These are phyloP conservation scores for Lumnitzera littorea DNA, from an alignment of 345 rosid genomes.

Conservation along the genomic window DNA sequence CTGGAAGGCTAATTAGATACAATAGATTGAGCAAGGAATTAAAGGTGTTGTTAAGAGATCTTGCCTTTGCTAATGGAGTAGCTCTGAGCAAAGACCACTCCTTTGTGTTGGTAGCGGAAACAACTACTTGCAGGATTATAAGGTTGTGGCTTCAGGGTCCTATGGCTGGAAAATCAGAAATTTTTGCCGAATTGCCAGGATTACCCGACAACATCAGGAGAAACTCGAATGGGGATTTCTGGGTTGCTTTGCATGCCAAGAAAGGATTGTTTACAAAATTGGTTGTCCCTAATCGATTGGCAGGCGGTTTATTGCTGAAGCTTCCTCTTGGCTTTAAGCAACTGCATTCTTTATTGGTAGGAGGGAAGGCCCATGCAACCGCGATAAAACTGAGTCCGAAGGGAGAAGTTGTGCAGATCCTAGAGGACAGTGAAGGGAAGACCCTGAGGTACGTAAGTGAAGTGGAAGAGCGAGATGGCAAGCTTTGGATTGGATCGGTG, in stretches of 20 bases:
- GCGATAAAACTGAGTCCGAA: constrained; percentile 46
- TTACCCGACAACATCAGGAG: constrained; percentile 62
- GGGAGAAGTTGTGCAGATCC: constrained; percentile 42
- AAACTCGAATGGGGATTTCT: constrained; percentile 48
- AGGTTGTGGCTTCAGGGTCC: constrained; percentile 48
- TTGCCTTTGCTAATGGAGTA: constrained; percentile 71
- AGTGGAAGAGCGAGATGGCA: constrained; percentile 60
- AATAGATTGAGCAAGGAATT: constrained; percentile 44
- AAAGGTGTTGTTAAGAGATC: constrained; percentile 36
- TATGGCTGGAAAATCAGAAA: constrained; percentile 25
- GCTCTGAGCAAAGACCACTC: constrained; percentile 57
- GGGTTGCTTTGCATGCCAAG: constrained; percentile 78
- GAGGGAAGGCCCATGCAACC: constrained; percentile 54
- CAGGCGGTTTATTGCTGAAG: constrained; percentile 33
- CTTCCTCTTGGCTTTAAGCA: constrained; percentile 38
- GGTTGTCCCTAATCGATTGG: constrained; percentile 27
- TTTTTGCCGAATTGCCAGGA: constrained; percentile 53
- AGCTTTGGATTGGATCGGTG: constrained; percentile 66
- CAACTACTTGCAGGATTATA: constrained; percentile 28
- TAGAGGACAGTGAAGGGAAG: constrained; percentile 50
- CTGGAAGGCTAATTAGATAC: constrained; percentile 63
- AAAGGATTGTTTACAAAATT: constrained; percentile 34
- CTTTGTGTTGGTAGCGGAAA: constrained; percentile 50
- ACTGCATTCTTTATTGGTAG: constrained; percentile 45
- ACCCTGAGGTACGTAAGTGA: constrained; percentile 55